Conservation (phyloP, 2,329 filamentous ascomycete genomes). For the Cladobotryum mycophilum region DNA sequence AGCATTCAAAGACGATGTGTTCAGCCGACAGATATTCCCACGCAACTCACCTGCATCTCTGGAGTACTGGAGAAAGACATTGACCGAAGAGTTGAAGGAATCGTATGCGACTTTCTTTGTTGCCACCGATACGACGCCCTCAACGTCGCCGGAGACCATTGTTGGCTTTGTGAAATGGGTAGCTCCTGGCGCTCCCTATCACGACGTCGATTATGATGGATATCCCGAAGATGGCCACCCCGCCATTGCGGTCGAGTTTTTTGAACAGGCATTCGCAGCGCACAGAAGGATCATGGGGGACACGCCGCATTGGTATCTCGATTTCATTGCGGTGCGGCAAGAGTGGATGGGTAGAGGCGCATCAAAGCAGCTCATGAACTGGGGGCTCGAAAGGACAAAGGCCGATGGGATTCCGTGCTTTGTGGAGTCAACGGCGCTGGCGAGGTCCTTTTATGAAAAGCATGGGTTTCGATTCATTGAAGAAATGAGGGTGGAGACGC, state of each 20-base stretch:
- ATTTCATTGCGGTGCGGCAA: background rate
- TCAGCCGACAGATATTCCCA: conserved; percentile 34
- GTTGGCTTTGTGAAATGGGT: conserved; percentile 46
- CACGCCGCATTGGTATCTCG: conserved; percentile 2
- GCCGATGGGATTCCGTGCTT: background rate
- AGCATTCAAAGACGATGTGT: conserved; percentile 35
- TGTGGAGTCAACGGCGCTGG: background rate
- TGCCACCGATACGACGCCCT: conserved; percentile 26
- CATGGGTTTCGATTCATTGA: conserved; percentile 1
- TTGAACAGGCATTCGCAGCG: background rate
- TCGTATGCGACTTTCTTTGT: conserved; percentile 34
- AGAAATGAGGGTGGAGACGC: conserved; percentile 8
- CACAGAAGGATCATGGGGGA: background rate
- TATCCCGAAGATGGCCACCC: conserved; percentile 37
- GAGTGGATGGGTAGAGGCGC: conserved; percentile 1
- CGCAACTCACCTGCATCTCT: conserved; percentile 17
- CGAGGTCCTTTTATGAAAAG: background rate
- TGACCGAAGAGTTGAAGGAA: conserved; percentile 35
- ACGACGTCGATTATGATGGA: conserved; percentile 19
- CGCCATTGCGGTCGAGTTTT: conserved; percentile 2
- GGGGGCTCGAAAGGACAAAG: background rate
- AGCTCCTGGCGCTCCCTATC: conserved; percentile 21
- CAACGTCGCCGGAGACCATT: conserved; percentile 16
- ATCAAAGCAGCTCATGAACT: background rate
- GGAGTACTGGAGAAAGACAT: conserved; percentile 29